Evolutionary conservation across 2,329 filamentous ascomycete species (phyloP), one percentile per base, ranked within the genome.

Genomic region (Ceratocystis cubensis): DNA sequence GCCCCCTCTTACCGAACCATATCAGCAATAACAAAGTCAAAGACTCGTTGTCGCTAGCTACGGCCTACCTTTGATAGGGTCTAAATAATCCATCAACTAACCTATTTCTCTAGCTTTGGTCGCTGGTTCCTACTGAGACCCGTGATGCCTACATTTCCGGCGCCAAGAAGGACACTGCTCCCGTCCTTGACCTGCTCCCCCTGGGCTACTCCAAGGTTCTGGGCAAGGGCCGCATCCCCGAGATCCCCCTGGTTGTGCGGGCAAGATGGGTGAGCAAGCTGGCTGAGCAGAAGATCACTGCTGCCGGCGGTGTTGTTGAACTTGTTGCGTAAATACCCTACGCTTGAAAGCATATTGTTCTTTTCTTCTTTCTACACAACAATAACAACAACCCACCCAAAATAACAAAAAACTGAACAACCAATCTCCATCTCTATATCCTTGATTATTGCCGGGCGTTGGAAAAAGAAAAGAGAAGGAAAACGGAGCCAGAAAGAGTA

Each of bases 151-250:
- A 97, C 85, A 78, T 96, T 75, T 80, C 80, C 75, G 86, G 88
- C 78, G 77, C 79, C 72, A 90, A 91, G 81, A 87, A 86, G 78
- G 91, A 96, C 80, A 96, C 89, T 78, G 91, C 93, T 71, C 94
- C 94, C 77, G 94, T 99, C 76, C 87, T 99, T 83, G 93, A 99
- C 83, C 90, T 99, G 79, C 88, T 97, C 71, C 84, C 91, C 74
- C 88, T 96, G 79, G 94, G 95, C 74, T 99, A 97, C 87, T 89
- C 91, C 77, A 99, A 99, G 84, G 87, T 99, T 73, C 89, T 99
- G 77, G 95, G 94, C 79, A 99, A 99, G 87, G 94, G 94, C 80
- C 88, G 93, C 76, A 83, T 97, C 75, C 93, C 94, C 75, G 83
- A 93, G 76, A 85, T 97, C 75, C 94, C 94, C 73, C 80, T 99